A percentile compares a stretch with the other conserved stretches of the same genome.
Evolutionary conservation across 2,329 filamentous ascomycete species (phyloP).

Genomic region (Cladosporium sp.): DNA sequence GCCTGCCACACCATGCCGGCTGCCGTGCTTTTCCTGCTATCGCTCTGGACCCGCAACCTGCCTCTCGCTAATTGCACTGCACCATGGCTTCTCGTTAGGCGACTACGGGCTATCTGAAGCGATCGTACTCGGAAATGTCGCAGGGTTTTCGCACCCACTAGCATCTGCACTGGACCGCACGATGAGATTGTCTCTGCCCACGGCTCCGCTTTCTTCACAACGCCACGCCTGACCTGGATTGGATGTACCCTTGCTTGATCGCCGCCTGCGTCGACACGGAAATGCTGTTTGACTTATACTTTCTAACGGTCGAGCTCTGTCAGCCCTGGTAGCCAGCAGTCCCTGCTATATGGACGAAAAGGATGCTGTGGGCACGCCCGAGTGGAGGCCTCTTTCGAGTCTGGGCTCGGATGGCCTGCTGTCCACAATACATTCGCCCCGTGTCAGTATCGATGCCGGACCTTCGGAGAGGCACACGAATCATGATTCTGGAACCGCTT

Average conservation of each 20-base stretch:
- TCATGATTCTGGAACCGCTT: background rate
- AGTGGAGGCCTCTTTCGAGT: slow-evolving; percentile 27
- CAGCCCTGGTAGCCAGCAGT: background rate
- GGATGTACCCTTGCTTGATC: background rate
- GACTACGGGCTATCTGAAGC: background rate
- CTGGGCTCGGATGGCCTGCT: slow-evolving; percentile 12
- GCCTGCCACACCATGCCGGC: background rate
- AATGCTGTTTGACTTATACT: slow-evolving; percentile 1
- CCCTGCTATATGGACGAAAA: slow-evolving; percentile 23
- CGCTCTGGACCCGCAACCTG: background rate
- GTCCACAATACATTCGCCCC: background rate
- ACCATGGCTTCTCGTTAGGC: slow-evolving; percentile 1
- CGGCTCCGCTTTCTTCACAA: slow-evolving; percentile 10
- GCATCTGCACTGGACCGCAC: background rate
- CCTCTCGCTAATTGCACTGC: background rate
- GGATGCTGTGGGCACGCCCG: slow-evolving; percentile 23
- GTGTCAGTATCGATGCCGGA: slow-evolving; percentile 1
- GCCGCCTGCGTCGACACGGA: background rate
- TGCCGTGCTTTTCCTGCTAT: slow-evolving; percentile 3
- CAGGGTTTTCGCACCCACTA: background rate
- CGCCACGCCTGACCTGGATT: slow-evolving; percentile 4
- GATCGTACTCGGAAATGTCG: background rate
- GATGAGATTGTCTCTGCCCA: slow-evolving; percentile 3
- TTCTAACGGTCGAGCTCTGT: background rate
- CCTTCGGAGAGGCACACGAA: background rate